A percentile compares a stretch with the other conserved stretches of the same genome.
Conservation (phyloP, 805 yeast genomes). For the Ogataea kodamae region DNA sequence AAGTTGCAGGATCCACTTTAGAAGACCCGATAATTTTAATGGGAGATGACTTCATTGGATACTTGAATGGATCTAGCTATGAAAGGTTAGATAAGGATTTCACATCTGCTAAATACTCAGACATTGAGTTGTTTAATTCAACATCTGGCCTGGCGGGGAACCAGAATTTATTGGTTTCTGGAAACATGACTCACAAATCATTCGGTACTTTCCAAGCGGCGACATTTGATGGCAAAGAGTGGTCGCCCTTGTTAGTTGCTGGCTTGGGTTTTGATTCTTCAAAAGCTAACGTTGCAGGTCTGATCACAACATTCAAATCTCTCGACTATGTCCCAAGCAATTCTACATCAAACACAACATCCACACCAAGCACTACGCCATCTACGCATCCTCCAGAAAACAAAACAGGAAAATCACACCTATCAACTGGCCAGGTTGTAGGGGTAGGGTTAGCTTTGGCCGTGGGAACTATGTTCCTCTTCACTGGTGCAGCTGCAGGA, state of each 20-base stretch:
- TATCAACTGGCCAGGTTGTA: constrained; percentile 61
- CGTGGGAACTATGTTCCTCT: constrained; percentile 43
- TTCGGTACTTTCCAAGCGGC: constrained; percentile 64
- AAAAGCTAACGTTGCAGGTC: constrained; percentile 24
- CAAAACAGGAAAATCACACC: constrained; percentile 14
- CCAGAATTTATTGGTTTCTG: constrained; percentile 54
- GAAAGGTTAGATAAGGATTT: constrained; percentile 33
- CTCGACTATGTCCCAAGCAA: constrained; percentile 8
- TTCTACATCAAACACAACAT: constrained; percentile 9
- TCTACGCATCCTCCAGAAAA: constrained; percentile 1
- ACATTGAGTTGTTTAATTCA: constrained; percentile 30
- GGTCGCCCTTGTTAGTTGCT: constrained; percentile 64
- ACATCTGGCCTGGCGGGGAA: constrained; percentile 41
- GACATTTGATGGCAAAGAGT: constrained; percentile 56
- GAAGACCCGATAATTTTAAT: constrained; percentile 40
- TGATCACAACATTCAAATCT: constrained; percentile 29
- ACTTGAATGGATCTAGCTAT: constrained; percentile 50
- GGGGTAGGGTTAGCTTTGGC: constrained; percentile 68
- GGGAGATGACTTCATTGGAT: constrained; percentile 39
- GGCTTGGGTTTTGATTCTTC: constrained; percentile 28
- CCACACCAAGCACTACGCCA: constrained; percentile 6
- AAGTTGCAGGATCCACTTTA: constrained; percentile 22
- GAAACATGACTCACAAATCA: constrained; percentile 43
- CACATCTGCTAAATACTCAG: constrained; percentile 39
- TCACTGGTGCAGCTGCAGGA: constrained; percentile 41